phyloP scores from a whole-genome alignment of 176 grass and related monocot genomes.

The Leersia perrieri region DNA sequence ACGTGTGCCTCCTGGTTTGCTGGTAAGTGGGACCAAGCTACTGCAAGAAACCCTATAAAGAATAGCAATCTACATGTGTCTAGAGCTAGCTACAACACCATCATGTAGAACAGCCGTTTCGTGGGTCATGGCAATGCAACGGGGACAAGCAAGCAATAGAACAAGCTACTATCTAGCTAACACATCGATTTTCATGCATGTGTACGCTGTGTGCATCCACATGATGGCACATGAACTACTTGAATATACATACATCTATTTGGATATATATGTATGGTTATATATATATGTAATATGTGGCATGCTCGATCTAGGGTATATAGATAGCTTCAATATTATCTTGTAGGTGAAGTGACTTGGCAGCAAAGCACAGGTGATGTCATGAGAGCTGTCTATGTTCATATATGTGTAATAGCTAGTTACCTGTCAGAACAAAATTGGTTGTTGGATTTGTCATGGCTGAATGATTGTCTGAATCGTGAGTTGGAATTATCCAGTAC shows the following conservation, averaged over 20 bases:
- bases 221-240: slow-evolving; percentile 40
- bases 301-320: background rate
- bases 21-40: slow-evolving; percentile 24
- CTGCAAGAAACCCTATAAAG: background rate
- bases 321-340: slow-evolving; percentile 33
- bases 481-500: slow-evolving; percentile 12
- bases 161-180: background rate
- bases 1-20: slow-evolving; percentile 27
- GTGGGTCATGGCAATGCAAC: slow-evolving; percentile 30
- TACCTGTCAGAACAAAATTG: slow-evolving; percentile 10
- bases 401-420: background rate
- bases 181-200: background rate
- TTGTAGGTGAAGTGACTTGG: slow-evolving; percentile 50
- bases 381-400: slow-evolving; percentile 26
- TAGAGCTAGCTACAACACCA: background rate
- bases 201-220: background rate
- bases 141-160: slow-evolving; percentile 41
- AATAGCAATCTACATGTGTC: background rate
- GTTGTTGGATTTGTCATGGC: slow-evolving; percentile 16
- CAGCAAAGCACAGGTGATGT: slow-evolving; percentile 42
- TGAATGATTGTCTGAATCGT: slow-evolving; percentile 22
- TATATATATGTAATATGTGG: background rate
- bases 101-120: slow-evolving; percentile 28
- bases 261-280: background rate
- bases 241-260: background rate